A percentile compares a stretch with the other conserved stretches of the same genome.
phyloP scores from a whole-genome alignment of 2,329 filamentous ascomycete species.

The Paracorniculantispora psalliotae region DNA sequence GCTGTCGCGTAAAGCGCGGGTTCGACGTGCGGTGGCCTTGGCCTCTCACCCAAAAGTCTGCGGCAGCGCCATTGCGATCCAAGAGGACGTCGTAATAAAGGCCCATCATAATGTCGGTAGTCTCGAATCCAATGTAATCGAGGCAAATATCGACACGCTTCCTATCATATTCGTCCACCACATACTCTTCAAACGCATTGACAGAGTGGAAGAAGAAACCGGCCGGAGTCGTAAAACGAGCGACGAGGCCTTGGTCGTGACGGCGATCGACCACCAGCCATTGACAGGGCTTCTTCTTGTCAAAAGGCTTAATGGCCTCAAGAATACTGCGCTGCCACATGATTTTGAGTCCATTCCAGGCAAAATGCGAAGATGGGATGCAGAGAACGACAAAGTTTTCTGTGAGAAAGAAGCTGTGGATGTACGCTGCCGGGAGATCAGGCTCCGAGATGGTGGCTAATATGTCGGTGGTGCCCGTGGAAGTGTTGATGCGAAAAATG shows the following conservation, averaged over 20 bases:
- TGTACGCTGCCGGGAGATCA: conserved; percentile 49
- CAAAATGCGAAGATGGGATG: conserved; percentile 58
- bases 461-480: conserved; percentile 58
- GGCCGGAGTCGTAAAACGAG: conserved; percentile 54
- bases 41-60: conserved; percentile 25
- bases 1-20: neutral
- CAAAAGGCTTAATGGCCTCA: conserved; percentile 57
- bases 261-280: conserved; percentile 68
- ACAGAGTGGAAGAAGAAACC: conserved; percentile 70
- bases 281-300: conserved; percentile 44
- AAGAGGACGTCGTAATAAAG: conserved; percentile 62
- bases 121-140: conserved; percentile 29
- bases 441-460: conserved; percentile 54
- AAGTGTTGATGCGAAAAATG: conserved; percentile 56
- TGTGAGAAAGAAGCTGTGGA: conserved; percentile 68
- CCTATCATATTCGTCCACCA: conserved; percentile 45
- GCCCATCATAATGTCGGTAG: conserved; percentile 42
- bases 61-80: conserved; percentile 30
- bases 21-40: conserved; percentile 5
- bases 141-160: conserved; percentile 58
- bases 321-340: conserved; percentile 59
- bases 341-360: conserved; percentile 48
- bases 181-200: conserved; percentile 61
- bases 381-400: conserved; percentile 62
- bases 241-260: conserved; percentile 55